phyloP scores from a whole-genome alignment of 73 alveolate genomes.

The Symbiodinium natans region DNA sequence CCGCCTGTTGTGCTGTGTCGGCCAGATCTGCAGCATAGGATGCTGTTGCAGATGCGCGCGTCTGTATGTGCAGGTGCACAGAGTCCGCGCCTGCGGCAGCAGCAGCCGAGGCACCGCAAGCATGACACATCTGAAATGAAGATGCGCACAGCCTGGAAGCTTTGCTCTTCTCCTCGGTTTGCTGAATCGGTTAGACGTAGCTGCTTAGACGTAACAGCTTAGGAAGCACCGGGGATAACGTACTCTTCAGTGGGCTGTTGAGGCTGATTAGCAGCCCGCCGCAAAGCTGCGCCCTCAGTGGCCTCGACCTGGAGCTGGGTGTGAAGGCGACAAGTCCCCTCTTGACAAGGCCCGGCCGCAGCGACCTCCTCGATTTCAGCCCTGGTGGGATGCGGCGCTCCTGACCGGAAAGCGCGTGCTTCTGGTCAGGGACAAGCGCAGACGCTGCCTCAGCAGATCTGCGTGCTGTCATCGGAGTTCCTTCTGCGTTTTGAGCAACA shows the following conservation, averaged over 20 bases:
- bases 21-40: not conserved
- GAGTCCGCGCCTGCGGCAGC: not conserved
- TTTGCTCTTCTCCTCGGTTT: no score
- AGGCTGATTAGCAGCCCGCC: slow-evolving; percentile 17
- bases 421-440: not conserved
- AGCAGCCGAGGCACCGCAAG: not conserved
- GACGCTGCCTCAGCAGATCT: not conserved
- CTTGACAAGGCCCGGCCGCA: not conserved
- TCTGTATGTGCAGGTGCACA: not conserved
- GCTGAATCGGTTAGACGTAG: no score
- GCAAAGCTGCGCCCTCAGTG: not conserved
- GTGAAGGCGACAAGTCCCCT: not conserved
- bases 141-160: no score
- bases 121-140: no score
- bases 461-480: not conserved
- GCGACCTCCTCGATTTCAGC: slow-evolving; percentile 27
- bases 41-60: not conserved
- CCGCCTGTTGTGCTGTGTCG: not conserved
- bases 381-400: slow-evolving; percentile 56
- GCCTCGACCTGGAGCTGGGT: not conserved
- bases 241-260: no score
- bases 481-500: not conserved
- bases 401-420: slow-evolving; percentile 56
- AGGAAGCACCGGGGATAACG: no score
- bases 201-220: no score